phyloP scores from a whole-genome alignment of 306 rosid species.

The Vigna mungo region DNA sequence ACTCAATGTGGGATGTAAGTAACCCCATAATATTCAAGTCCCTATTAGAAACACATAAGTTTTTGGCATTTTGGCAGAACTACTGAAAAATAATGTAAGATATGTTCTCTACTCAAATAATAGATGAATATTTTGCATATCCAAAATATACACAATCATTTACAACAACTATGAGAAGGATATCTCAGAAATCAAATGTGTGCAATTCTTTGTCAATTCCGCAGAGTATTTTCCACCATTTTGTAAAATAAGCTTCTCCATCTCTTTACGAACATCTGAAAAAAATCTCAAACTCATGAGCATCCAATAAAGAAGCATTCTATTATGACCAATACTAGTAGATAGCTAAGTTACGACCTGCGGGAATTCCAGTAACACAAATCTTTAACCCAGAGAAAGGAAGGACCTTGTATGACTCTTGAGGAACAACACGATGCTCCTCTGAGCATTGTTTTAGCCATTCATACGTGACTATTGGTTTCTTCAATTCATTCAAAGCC shows the following conservation, averaged over 20 bases:
- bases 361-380: constrained; percentile 81
- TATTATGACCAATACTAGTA: constrained; percentile 43
- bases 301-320: constrained; percentile 39
- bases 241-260: constrained; percentile 69
- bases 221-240: constrained; percentile 94
- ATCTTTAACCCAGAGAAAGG: constrained; percentile 90
- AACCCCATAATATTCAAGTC: too few species aligned
- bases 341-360: constrained; percentile 66
- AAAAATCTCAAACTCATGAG: constrained; percentile 50
- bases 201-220: constrained; percentile 84
- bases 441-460: constrained; percentile 94
- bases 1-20: too few species aligned
- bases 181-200: constrained; percentile 91
- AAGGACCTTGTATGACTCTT: constrained; percentile 84
- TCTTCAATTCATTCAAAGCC: constrained; percentile 90
- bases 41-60: constrained; percentile 18
- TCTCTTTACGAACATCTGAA: constrained; percentile 83
- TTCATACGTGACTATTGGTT: constrained; percentile 82
- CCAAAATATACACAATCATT: constrained; percentile 36
- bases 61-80: background rate
- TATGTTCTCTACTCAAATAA: constrained; percentile 16
- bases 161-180: constrained; percentile 62
- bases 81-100: constrained; percentile 20
- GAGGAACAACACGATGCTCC: constrained; percentile 93
- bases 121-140: constrained; percentile 31